Base-by-base conservation (phyloP, 805 yeast species). In the Hanseniaspora jakobsenii region DNA sequence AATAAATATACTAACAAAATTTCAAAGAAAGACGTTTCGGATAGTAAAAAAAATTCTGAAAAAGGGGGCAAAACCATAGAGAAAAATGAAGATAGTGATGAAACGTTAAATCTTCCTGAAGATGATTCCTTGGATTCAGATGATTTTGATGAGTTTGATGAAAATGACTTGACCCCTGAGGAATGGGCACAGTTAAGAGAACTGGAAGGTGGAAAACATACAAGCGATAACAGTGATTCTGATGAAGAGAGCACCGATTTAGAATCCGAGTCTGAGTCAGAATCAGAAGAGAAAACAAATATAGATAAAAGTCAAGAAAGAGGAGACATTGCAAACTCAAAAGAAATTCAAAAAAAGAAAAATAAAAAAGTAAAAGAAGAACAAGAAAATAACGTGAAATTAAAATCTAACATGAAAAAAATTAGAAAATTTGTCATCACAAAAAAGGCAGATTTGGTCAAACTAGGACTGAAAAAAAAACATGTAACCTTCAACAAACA, bases 221-320 rank as follows among this genome's bases (percentile, higher is more conserved):
- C 47, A 6, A 51, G 41, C n/a, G 19, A 26, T 19, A 13, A 17
- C 37, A 16, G 16, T 47, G 46, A 35, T 16, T 42, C 44, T 1
- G 14, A 18, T 5, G 23, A 47, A 14, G 52, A 45, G 7, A 42
- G n/a, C n/a, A n/a, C 41, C 49, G 53, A 46, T 5, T 58, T 51
- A 6, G 57, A 53, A 16, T 62, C 61, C 4, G 52, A 49, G 52
- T 62, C 55, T n/a, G 58, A 56, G 2, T 48, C 52, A 47, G 57
- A 44, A 50, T 63, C 59, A 26, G n/a, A n/a, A n/a, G n/a, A n/a
- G n/a, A n/a, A n/a, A n/a, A n/a, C n/a, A n/a, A n/a, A n/a, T n/a
- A n/a, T n/a, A n/a, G n/a, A n/a, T n/a, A n/a, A n/a, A n/a, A n/a
- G n/a, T n/a, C n/a, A n/a, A n/a, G n/a, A n/a, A n/a, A n/a, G n/a